phyloP scores from a whole-genome alignment of 208 protist species.

The Leishmania aethiopica region DNA sequence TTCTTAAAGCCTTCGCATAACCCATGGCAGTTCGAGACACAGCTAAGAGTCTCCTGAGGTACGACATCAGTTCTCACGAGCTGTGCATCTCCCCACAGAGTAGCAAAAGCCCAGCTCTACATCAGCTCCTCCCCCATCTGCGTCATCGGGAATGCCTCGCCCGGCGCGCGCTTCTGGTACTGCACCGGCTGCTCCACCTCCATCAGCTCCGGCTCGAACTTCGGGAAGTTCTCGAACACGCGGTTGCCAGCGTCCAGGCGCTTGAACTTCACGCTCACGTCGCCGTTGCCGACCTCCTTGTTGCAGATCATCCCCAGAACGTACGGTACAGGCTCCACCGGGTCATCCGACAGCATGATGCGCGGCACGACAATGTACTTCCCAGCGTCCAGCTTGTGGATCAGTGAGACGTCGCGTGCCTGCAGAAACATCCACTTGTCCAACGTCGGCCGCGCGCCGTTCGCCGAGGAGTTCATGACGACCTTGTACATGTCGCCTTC shows the following conservation, averaged over 20 bases:
- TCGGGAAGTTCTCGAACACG: conserved; percentile 85
- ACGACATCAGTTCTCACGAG: background rate
- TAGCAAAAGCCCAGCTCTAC: background rate
- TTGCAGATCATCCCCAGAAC: conserved; percentile 60
- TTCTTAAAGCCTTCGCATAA: too few species aligned
- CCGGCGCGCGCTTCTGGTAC: conserved; percentile 66
- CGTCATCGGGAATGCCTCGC: conserved; percentile 58
- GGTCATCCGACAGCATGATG: conserved; percentile 40
- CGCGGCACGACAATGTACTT: conserved; percentile 80
- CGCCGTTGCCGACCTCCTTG: conserved; percentile 51
- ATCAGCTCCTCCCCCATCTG: conserved; percentile 39
- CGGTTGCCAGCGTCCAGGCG: conserved; percentile 61
- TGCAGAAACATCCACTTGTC: conserved; percentile 87
- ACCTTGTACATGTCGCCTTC: conserved; percentile 62
- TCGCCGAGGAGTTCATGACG: conserved; percentile 74
- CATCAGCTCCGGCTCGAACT: conserved; percentile 61
- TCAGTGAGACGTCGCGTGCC: conserved; percentile 77
- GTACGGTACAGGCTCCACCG: conserved; percentile 50
- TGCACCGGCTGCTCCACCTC: conserved; percentile 49
- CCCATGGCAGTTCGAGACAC: background rate
- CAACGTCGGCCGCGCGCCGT: conserved; percentile 48
- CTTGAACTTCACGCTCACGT: conserved; percentile 64
- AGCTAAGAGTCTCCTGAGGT: background rate
- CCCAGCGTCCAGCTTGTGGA: conserved; percentile 68
- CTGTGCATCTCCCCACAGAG: background rate